phyloP scores from a whole-genome alignment of 176 grass and related monocot species.

The Dendrocalamus sinicus region DNA sequence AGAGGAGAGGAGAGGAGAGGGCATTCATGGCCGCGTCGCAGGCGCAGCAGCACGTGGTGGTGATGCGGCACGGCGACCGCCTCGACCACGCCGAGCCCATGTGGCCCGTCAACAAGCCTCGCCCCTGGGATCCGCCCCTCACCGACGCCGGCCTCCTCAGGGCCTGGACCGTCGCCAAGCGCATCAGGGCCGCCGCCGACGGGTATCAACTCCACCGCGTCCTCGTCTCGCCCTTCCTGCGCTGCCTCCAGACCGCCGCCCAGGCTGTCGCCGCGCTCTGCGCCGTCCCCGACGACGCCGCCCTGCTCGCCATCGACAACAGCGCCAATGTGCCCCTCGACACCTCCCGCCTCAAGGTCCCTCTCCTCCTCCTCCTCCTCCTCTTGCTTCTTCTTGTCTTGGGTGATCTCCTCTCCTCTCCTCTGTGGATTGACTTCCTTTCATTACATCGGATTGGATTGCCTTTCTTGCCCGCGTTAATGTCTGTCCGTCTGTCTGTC shows the following conservation, averaged over 20 bases:
- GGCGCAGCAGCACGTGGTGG: conserved; percentile 52
- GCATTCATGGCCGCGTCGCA: not conserved
- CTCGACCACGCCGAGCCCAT: conserved; percentile 67
- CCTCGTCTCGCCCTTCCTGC: conserved; percentile 77
- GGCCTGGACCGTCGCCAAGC: conserved; percentile 64
- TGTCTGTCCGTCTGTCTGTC: no score
- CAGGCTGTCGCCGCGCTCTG: conserved; percentile 61
- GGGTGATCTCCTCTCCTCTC: no score
- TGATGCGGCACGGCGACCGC: conserved; percentile 90
- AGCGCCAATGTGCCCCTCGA: conserved; percentile 56
- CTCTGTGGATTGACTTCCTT: no score
- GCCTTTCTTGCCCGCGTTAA: no score
- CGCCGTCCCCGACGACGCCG: conserved; percentile 57
- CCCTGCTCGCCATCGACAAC: conserved; percentile 45
- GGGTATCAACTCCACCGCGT: conserved; percentile 58
- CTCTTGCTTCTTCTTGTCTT: no score
- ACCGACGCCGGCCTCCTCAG: conserved; percentile 55
- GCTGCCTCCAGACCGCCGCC: conserved; percentile 78
- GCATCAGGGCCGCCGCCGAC: conserved; percentile 48
- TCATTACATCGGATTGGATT: no score
- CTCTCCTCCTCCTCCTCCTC: not conserved
- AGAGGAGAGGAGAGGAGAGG: not conserved
- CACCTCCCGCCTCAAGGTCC: conserved; percentile 62
- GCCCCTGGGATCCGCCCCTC: conserved; percentile 85
- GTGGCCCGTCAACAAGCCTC: conserved; percentile 49